phyloP scores from a whole-genome alignment of 805 yeast species.

The Kodamaea kakaduensis region DNA sequence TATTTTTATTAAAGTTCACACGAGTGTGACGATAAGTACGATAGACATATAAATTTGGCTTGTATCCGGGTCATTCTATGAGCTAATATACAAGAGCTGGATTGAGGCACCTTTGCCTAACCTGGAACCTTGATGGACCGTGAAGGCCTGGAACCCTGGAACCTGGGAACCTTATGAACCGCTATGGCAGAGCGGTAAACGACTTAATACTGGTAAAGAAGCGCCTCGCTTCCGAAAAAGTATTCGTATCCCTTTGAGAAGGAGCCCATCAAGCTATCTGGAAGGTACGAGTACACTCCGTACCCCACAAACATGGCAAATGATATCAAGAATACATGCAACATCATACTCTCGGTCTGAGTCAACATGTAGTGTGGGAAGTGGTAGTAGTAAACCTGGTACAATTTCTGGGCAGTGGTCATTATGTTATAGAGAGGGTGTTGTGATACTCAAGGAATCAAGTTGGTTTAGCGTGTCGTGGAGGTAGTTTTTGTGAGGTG shows the following conservation, averaged over 20 bases:
- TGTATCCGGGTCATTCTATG: background rate
- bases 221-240: slow-evolving; percentile 26
- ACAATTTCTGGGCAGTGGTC: slow-evolving; percentile 8
- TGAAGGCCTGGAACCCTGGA: too few relatives aligned
- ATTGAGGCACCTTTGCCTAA: too few relatives aligned
- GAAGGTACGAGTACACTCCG: slow-evolving; percentile 25
- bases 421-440: too few relatives aligned
- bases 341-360: slow-evolving; percentile 31
- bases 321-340: slow-evolving; percentile 20
- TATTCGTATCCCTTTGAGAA: slow-evolving; percentile 33
- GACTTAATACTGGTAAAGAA: background rate
- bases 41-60: too few relatives aligned
- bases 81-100: slow-evolving; percentile 2
- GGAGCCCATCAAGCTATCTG: slow-evolving; percentile 26
- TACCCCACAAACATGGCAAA: slow-evolving; percentile 24
- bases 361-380: slow-evolving; percentile 51
- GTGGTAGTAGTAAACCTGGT: slow-evolving; percentile 35
- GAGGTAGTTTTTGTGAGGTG: too few relatives aligned
- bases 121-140: too few relatives aligned
- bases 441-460: too few relatives aligned
- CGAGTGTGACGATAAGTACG: too few relatives aligned
- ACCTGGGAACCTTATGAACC: too few relatives aligned
- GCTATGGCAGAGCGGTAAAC: too few relatives aligned
- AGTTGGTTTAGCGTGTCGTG: too few relatives aligned
- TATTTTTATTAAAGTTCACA: too few relatives aligned